These are phyloP conservation scores for Psilocybe azurescens DNA, from an alignment of 768 basidiomycete genomes.

Conservation along the genomic window DNA sequence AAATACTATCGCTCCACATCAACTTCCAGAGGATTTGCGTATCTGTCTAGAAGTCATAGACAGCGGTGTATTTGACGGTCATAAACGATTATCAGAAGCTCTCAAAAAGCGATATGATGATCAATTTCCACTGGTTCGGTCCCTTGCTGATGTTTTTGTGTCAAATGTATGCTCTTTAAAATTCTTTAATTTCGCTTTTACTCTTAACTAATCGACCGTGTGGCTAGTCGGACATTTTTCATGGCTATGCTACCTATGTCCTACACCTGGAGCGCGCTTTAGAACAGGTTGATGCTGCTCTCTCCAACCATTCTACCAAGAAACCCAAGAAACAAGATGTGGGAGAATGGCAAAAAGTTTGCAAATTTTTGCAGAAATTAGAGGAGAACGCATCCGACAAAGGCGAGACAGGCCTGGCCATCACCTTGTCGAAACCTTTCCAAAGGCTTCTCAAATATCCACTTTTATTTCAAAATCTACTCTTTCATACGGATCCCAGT, in stretches of 20 bases:
- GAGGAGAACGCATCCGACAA: slow-evolving; percentile 83
- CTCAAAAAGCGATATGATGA: slow-evolving; percentile 92
- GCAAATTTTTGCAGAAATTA: slow-evolving; percentile 73
- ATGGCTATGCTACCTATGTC: slow-evolving; percentile 93
- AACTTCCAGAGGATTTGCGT: slow-evolving; percentile 86
- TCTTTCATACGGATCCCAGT: slow-evolving; percentile 96
- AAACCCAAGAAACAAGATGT: slow-evolving; percentile 84
- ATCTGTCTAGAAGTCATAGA: slow-evolving; percentile 88
- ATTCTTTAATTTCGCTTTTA: slow-evolving; percentile 15
- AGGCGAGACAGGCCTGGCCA: slow-evolving; percentile 94
- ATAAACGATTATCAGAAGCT: slow-evolving; percentile 83
- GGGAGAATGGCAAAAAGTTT: slow-evolving; percentile 79
- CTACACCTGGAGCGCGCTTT: slow-evolving; percentile 93
- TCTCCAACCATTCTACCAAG: slow-evolving; percentile 69
- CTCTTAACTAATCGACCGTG: slow-evolving; percentile 2
- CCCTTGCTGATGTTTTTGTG: slow-evolving; percentile 95
- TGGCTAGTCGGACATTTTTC: slow-evolving; percentile 85
- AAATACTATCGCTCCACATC: slow-evolving; percentile 71
- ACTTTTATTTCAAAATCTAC: slow-evolving; percentile 94
- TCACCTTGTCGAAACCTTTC: slow-evolving; percentile 96
- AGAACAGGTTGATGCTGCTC: slow-evolving; percentile 82
- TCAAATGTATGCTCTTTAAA: slow-evolving; percentile 68
- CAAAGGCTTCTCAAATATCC: slow-evolving; percentile 97
- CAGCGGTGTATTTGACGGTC: slow-evolving; percentile 87
- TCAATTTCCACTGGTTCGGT: slow-evolving; percentile 92